Percentiles rank a stretch among this genome's conserved stretches.
Evolutionary conservation across 2,329 filamentous ascomycete genomes (phyloP).

Genomic region (Aspergillus brunneoviolaceus): DNA sequence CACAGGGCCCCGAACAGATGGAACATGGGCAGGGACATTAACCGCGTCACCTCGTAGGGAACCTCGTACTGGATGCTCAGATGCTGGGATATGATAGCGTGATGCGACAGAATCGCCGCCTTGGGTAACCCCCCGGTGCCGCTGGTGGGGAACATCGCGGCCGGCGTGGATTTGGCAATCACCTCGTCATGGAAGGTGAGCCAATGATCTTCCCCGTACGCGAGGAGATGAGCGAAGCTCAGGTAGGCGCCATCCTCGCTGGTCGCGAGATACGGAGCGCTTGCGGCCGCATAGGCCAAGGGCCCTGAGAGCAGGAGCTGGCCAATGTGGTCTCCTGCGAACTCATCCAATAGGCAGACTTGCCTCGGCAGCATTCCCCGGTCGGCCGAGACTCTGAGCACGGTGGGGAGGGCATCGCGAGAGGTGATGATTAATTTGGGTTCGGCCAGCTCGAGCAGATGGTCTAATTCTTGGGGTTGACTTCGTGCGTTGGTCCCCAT

Average conservation of each 20-base stretch:
- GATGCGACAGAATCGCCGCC: slow-evolving; percentile 58
- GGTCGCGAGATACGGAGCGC: slow-evolving; percentile 16
- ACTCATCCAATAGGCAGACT: slow-evolving; percentile 40
- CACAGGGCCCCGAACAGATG: slow-evolving; percentile 52
- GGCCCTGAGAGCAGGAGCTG: slow-evolving; percentile 30
- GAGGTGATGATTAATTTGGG: slow-evolving; percentile 50
- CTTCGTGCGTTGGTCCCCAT: slow-evolving; percentile 54
- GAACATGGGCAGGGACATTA: slow-evolving; percentile 55
- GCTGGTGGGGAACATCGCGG: slow-evolving; percentile 54
- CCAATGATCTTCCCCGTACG: slow-evolving; percentile 51
- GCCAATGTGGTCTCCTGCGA: slow-evolving; percentile 28
- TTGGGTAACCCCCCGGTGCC: slow-evolving; percentile 64
- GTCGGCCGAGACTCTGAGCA: slow-evolving; percentile 34
- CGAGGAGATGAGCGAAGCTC: slow-evolving; percentile 42
- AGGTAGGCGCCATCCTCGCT: slow-evolving; percentile 18
- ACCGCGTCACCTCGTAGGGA: slow-evolving; percentile 43
- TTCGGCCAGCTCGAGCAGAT: slow-evolving; percentile 46
- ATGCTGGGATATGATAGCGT: slow-evolving; percentile 56
- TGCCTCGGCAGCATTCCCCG: slow-evolving; percentile 32
- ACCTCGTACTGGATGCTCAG: slow-evolving; percentile 42
- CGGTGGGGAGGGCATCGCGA: slow-evolving; percentile 37
- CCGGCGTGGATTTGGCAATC: slow-evolving; percentile 49
- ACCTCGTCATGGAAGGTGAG: slow-evolving; percentile 44
- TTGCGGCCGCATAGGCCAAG: slow-evolving; percentile 22
- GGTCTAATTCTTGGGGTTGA: slow-evolving; percentile 48